These are phyloP conservation scores for Fraxinus anomala DNA, from an alignment of 257 asterid genomes.

Conservation along the genomic window DNA sequence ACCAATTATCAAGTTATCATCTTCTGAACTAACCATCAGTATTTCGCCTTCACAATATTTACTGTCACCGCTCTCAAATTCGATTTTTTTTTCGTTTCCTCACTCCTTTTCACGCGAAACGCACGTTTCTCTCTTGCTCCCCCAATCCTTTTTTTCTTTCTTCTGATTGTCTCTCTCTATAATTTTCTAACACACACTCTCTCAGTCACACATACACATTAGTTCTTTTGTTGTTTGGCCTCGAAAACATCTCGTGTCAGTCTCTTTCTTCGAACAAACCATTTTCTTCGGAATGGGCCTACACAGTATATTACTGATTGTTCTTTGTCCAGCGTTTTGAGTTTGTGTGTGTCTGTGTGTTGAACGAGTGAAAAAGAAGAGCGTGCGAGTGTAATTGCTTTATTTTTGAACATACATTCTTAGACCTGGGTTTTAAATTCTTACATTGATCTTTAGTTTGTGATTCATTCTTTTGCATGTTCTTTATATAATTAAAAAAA, in stretches of 20 bases:
- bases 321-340: constrained; percentile 7
- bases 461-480: constrained; percentile 31
- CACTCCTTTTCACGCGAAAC: constrained; percentile 64
- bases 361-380: constrained; percentile 15
- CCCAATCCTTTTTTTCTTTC: constrained; percentile 8
- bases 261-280: constrained; percentile 29
- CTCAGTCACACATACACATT: constrained; percentile 27
- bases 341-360: constrained; percentile 9
- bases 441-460: constrained; percentile 20
- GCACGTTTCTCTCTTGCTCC: constrained; percentile 59
- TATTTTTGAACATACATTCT: constrained; percentile 18
- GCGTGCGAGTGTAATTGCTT: background rate
- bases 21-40: constrained; percentile 8
- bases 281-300: constrained; percentile 31
- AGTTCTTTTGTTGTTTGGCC: constrained; percentile 36
- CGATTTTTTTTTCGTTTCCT: constrained; percentile 15
- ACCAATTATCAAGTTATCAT: background rate
- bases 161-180: constrained; percentile 5
- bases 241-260: constrained; percentile 57
- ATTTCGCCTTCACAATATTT: constrained; percentile 9
- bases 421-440: constrained; percentile 7
- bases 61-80: background rate
- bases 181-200: constrained; percentile 10
- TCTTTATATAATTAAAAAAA: constrained; percentile 26
- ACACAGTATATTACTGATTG: constrained; percentile 4